Evolutionary conservation across 1,284 basidiomycete genomes (phyloP).

Genomic region (Malassezia furfur): DNA sequence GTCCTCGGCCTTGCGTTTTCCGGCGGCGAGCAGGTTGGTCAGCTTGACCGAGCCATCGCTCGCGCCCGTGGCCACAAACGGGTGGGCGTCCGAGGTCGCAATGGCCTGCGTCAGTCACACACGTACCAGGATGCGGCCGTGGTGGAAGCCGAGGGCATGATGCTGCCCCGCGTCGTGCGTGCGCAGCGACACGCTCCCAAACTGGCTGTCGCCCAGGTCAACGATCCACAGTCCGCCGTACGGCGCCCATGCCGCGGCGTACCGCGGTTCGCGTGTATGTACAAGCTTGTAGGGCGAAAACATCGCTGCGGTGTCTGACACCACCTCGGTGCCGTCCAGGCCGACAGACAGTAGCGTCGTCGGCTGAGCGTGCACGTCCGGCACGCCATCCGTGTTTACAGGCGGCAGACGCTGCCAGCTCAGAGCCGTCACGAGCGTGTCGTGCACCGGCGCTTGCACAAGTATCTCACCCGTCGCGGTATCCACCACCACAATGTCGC

Average conservation of each 20-base stretch:
- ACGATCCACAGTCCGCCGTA: slow-evolving; percentile 9
- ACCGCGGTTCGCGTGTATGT: slow-evolving; percentile 15
- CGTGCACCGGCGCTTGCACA: slow-evolving; percentile 8
- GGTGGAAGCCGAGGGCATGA: slow-evolving; percentile 16
- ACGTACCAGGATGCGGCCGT: slow-evolving; percentile 9
- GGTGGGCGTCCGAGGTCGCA: slow-evolving; percentile 10
- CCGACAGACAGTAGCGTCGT: slow-evolving; percentile 12
- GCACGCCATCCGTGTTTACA: background rate
- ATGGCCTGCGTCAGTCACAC: background rate
- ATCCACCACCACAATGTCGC: slow-evolving; percentile 7
- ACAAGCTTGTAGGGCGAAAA: slow-evolving; percentile 3
- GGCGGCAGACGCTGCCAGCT: slow-evolving; percentile 15
- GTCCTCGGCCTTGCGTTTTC: slow-evolving; percentile 10
- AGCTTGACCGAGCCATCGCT: slow-evolving; percentile 16
- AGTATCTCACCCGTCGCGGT: background rate
- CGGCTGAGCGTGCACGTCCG: background rate
- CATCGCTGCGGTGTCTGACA: slow-evolving; percentile 1
- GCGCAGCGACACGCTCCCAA: slow-evolving; percentile 9
- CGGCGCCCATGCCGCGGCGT: slow-evolving; percentile 12
- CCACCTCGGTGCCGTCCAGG: slow-evolving; percentile 10
- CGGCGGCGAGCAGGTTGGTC: slow-evolving; percentile 5
- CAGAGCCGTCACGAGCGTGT: slow-evolving; percentile 10
- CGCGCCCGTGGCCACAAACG: slow-evolving; percentile 13
- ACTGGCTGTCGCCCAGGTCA: slow-evolving; percentile 15
- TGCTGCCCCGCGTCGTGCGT: slow-evolving; percentile 13